Conservation (phyloP, 2,329 filamentous ascomycete species). For the Aureobasidium sp. region DNA sequence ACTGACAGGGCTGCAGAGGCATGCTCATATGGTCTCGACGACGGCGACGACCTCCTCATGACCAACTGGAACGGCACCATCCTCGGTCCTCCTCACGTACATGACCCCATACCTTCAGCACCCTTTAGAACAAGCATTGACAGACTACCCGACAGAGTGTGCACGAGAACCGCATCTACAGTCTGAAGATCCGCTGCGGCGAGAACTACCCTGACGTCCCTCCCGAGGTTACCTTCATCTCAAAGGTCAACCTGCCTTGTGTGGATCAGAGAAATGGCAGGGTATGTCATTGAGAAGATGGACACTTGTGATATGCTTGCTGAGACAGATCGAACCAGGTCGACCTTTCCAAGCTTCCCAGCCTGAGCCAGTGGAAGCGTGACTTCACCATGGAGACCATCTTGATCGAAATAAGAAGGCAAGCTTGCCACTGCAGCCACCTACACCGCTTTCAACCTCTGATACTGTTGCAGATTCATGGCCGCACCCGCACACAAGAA, state of each 20-base stretch:
- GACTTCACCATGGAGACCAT: conserved; percentile 95
- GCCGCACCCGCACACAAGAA: conserved; percentile 88
- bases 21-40: conserved; percentile 91
- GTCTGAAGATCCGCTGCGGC: conserved; percentile 92
- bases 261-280: conserved; percentile 73
- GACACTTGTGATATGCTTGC: not conserved
- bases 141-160: conserved; percentile 54
- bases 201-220: conserved; percentile 81
- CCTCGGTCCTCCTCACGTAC: conserved; percentile 87
- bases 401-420: conserved; percentile 77
- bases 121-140: not conserved
- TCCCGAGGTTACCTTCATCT: conserved; percentile 85
- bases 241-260: conserved; percentile 92
- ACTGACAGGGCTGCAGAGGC: conserved; percentile 54
- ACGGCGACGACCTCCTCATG: conserved; percentile 92
- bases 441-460: not conserved
- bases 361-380: conserved; percentile 81
- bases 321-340: conserved; percentile 44
- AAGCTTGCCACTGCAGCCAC: conserved; percentile 18
- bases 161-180: conserved; percentile 99
- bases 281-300: conserved; percentile 33
- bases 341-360: conserved; percentile 76
- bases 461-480: conserved; percentile 62
- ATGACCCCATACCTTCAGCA: conserved; percentile 27
- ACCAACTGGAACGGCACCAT: conserved; percentile 99